Evolutionary conservation across 176 grass and related monocot species (phyloP), one percentile per base, ranked within the genome.

Genomic region (Lolium rigidum): DNA sequence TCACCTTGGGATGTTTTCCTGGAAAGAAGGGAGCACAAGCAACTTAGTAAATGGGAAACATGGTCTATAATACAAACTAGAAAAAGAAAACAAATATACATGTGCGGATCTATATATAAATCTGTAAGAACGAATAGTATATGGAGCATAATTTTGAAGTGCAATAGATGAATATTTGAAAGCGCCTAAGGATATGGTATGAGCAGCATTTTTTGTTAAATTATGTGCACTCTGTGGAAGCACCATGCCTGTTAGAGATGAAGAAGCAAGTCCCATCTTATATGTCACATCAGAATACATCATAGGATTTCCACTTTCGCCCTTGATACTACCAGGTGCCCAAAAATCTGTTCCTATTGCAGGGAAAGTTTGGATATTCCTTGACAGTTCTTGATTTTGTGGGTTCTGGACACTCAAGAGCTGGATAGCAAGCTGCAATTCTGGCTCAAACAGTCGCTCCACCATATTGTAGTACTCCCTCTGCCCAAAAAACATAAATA

Each of bases 391-490:
- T 70, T 72, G 51, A 69, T 91, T 89, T 82, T 86, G 83, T 48
- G 78, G 85, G 57, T 9, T 88, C 44, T 82, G 84, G 80, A 58
- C 35, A 25, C 74, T 57, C 72, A 85, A 73, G 13, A 65, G 74
- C 70, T 87, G 92, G 41, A 95, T 59, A 82, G 82, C 84, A 81
- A 58, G 67, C 24, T 85, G 76, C 82, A 98, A 84, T 38, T 81
- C 82, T 7, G 82, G 58, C 57, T 92, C 86, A 74, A 93, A 20
- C 55, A 83, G 51, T 52, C 55, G 86, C 12, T 59, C 87, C 83
- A 82, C 88, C 89, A 94, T 92, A 78, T 49, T 95, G 35, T 64
- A 56, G 76, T 98, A 98, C 0, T 91, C 88, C 74, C 69, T 89
- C 97, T 98, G 94, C 56, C 87, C 77, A 86, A 54, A 85, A 91